A percentile compares a stretch with the other conserved stretches of the same genome.
These are phyloP conservation scores for Pharnaceum exiguum DNA, from an alignment of 148 eudicot species.

Conservation along the genomic window DNA sequence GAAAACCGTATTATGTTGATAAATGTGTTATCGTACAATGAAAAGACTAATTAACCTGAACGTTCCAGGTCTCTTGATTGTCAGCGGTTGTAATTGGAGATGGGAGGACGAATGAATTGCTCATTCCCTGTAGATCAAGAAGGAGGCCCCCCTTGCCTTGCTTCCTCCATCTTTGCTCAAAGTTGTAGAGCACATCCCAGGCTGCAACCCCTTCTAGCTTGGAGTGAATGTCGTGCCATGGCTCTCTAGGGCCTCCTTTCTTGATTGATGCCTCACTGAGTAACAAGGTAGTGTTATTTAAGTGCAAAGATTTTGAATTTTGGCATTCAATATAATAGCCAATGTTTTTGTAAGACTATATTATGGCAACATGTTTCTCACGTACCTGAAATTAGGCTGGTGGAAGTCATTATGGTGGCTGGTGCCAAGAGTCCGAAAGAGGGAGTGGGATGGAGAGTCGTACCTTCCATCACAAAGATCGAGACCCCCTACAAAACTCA, in stretches of 20 bases:
- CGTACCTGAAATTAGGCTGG: constrained; percentile 40
- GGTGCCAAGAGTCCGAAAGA: constrained; percentile 38
- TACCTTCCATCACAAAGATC: constrained; percentile 60
- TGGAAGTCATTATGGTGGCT: constrained; percentile 49
- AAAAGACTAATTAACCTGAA: no score
- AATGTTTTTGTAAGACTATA: no score
- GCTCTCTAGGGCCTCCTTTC: constrained; percentile 64
- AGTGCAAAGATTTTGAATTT: no score
- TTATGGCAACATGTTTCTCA: no score
- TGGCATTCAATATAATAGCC: no score
- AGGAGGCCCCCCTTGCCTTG: constrained; percentile 35
- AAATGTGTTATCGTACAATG: no score
- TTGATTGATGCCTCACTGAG: constrained; percentile 26
- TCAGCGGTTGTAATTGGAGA: constrained; percentile 34
- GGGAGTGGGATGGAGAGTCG: constrained; percentile 45
- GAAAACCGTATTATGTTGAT: no score
- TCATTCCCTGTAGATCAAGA: constrained; percentile 28
- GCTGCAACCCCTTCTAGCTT: constrained; percentile 45
- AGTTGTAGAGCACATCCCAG: constrained; percentile 49
- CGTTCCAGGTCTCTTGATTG: constrained; percentile 42
- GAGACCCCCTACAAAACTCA: constrained; percentile 49
- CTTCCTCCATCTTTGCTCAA: constrained; percentile 55
- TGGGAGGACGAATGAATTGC: constrained; percentile 32
- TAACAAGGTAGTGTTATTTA: no score
- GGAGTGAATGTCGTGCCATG: constrained; percentile 58